Percentiles rank a stretch among this genome's conserved stretches.
These are phyloP conservation scores for Solanum gracilifrons DNA, from an alignment of 257 asterid species.

Conservation along the genomic window DNA sequence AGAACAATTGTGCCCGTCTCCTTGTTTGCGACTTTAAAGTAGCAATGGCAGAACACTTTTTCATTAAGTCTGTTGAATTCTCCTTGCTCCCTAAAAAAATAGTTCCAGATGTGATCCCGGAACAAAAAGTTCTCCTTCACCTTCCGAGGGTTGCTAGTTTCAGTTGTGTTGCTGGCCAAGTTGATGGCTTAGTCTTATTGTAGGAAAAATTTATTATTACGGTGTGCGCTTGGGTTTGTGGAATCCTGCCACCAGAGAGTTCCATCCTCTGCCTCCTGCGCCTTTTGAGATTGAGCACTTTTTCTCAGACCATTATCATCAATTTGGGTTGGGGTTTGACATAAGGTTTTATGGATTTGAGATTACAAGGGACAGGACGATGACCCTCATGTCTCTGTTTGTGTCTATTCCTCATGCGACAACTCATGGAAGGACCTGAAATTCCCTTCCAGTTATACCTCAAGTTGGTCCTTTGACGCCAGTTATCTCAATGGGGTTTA, in stretches of 20 bases:
- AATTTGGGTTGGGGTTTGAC: background rate
- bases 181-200: background rate
- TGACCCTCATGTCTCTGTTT: no score
- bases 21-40: no score
- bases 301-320: no score
- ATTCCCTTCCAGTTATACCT: background rate
- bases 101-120: background rate
- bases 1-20: no score
- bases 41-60: no score
- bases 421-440: background rate
- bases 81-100: background rate
- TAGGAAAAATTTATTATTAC: background rate
- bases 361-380: background rate
- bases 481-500: background rate
- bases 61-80: no score
- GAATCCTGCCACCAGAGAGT: background rate
- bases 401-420: no score
- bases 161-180: background rate
- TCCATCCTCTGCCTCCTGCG: constrained; percentile 17
- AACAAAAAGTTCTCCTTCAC: background rate
- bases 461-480: no score
- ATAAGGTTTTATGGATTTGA: background rate
- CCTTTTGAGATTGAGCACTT: background rate
- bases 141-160: background rate
- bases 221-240: background rate